Percentiles rank a stretch among this genome's conserved stretches.
These are phyloP conservation scores for Aspergillus taichungensis DNA, from an alignment of 495 filamentous ascomycete species.

Conservation along the genomic window DNA sequence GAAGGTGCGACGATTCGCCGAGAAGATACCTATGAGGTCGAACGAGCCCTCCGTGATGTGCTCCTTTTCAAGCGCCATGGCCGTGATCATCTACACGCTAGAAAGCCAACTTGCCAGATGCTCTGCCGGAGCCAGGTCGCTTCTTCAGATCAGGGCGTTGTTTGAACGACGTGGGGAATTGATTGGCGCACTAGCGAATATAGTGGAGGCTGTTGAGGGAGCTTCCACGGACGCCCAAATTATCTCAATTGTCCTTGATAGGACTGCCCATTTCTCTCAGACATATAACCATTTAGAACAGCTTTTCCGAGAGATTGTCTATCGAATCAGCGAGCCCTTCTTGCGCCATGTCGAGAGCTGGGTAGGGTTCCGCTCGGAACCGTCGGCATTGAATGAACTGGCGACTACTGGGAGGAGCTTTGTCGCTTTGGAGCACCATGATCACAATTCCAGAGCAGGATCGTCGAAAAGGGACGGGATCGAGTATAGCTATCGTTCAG, in stretches of 20 bases:
- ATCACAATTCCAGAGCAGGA: conserved; percentile 42
- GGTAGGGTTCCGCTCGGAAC: conserved; percentile 60
- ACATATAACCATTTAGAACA: conserved; percentile 50
- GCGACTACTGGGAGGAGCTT: conserved; percentile 44
- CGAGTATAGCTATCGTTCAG: conserved; percentile 52
- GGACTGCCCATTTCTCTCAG: conserved; percentile 55
- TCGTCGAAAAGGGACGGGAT: conserved; percentile 42
- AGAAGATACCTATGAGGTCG: conserved; percentile 19
- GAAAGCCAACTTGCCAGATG: conserved; percentile 26
- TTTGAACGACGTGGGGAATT: conserved; percentile 56
- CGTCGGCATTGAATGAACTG: conserved; percentile 33
- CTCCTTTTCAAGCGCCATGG: conserved; percentile 26
- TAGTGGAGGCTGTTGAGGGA: conserved; percentile 46
- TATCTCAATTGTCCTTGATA: conserved; percentile 57
- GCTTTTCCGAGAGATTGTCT: conserved; percentile 58
- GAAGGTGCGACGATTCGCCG: conserved; percentile 50
- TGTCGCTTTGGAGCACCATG: conserved; percentile 44
- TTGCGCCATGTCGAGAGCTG: conserved; percentile 63
- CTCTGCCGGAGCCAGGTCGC: conserved; percentile 18
- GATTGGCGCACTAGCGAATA: conserved; percentile 49
- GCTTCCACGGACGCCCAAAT: conserved; percentile 57
- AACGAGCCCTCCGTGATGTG: conserved; percentile 25
- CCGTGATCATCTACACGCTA: conserved; percentile 29
- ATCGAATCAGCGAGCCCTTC: conserved; percentile 58
- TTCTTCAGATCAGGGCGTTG: conserved; percentile 59